Percentiles rank a stretch among this genome's conserved stretches.
Evolutionary conservation across 768 basidiomycete genomes (phyloP).

Genomic region (Floccularia luteovirens): DNA sequence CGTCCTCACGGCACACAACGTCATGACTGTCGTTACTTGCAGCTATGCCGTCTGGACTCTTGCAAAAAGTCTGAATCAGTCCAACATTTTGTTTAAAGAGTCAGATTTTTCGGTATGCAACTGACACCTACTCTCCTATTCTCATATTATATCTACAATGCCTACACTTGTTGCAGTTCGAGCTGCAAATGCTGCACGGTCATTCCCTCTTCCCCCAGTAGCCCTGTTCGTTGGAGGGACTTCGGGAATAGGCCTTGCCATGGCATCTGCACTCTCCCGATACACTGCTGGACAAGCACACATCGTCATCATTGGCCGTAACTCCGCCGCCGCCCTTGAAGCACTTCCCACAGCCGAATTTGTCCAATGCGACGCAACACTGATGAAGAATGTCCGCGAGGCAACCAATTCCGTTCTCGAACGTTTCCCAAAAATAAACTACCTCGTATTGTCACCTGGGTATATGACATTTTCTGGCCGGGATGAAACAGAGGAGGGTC

Average conservation of each 20-base stretch:
- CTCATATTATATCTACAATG: too few species aligned
- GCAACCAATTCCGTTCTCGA: slow-evolving; percentile 22
- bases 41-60: too few species aligned
- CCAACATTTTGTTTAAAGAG: too few species aligned
- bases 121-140: too few species aligned
- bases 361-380: slow-evolving; percentile 34
- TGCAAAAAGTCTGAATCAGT: too few species aligned
- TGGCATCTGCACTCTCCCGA: slow-evolving; percentile 29
- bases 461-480: slow-evolving; percentile 28
- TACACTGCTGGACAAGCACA: slow-evolving; percentile 34
- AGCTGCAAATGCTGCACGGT: slow-evolving; percentile 17
- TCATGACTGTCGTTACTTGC: too few species aligned
- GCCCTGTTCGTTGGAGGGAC: slow-evolving; percentile 26
- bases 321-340: slow-evolving; percentile 29
- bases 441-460: slow-evolving; percentile 37
- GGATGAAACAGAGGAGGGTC: slow-evolving; percentile 23
- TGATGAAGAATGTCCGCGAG: slow-evolving; percentile 34
- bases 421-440: slow-evolving; percentile 39
- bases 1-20: too few species aligned
- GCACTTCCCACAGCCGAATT: slow-evolving; percentile 32
- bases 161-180: slow-evolving; percentile 13
- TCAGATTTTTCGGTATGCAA: too few species aligned
- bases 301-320: slow-evolving; percentile 37
- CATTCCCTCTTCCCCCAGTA: slow-evolving; percentile 13
- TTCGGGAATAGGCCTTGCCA: slow-evolving; percentile 30